These are phyloP conservation scores for Eucalyptus sp. DNA, from an alignment of 345 rosid genomes.

Conservation along the genomic window DNA sequence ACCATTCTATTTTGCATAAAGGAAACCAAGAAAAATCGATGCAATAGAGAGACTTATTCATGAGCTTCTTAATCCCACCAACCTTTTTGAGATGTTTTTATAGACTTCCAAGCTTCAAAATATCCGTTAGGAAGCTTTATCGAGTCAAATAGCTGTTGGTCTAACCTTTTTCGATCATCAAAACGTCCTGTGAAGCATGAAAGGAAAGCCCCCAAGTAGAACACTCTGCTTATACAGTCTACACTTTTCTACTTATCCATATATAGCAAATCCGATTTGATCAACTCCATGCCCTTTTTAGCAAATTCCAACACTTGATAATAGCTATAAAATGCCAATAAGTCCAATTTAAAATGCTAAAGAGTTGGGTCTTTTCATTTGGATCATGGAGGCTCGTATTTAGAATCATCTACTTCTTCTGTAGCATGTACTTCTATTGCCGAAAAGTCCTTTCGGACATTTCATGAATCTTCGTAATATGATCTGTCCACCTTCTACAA, in stretches of 20 bases:
- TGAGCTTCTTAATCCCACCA: neutral
- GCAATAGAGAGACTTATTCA: neutral
- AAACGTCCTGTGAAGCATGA: neutral
- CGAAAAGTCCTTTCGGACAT: neutral
- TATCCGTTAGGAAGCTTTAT: neutral
- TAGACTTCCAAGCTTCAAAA: neutral
- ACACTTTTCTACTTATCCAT: neutral
- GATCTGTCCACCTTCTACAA: neutral
- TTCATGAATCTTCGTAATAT: neutral
- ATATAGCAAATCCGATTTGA: neutral
- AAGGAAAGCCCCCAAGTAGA: neutral
- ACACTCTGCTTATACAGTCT: neutral
- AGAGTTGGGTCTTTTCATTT: neutral
- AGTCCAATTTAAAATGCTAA: neutral
- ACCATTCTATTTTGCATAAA: neutral
- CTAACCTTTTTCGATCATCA: neutral
- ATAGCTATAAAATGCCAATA: neutral
- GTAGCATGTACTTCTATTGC: neutral
- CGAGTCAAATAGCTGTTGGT: neutral
- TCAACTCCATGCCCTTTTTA: neutral
- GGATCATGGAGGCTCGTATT: neutral
- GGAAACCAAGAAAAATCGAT: neutral
- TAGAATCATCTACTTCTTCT: neutral
- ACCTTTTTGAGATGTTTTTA: neutral
- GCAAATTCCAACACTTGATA: neutral